Evolutionary conservation across 83 land plant species (phyloP).

Genomic region (Thuja plicata): DNA sequence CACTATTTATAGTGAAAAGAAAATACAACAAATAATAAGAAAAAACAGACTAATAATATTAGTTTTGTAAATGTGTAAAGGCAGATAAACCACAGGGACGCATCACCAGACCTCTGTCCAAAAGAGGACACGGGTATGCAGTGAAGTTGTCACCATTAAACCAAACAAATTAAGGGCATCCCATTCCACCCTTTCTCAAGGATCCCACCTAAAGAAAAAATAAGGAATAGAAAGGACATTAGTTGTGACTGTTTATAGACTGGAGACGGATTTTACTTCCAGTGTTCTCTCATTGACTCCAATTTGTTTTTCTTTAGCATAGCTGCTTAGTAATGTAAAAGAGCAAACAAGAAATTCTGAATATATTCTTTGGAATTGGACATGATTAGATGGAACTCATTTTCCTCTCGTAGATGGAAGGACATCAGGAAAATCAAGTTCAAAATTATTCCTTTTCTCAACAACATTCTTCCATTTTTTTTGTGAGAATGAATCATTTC

Average conservation of each 20-base stretch:
- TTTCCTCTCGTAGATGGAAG: not conserved
- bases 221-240: not conserved
- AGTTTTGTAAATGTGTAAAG: not conserved
- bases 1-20: not conserved
- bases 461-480: not conserved
- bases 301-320: not conserved
- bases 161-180: not conserved
- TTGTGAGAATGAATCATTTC: not conserved
- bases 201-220: not conserved
- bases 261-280: not conserved
- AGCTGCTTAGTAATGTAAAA: not conserved
- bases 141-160: not conserved
- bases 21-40: not conserved
- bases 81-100: not conserved
- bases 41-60: not conserved
- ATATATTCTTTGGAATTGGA: not conserved
- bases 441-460: not conserved
- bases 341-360: not conserved
- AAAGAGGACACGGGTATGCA: not conserved
- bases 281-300: not conserved
- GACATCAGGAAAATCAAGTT: not conserved
- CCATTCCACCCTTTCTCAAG: not conserved
- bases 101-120: not conserved
- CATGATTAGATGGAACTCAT: not conserved
- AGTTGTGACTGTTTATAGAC: not conserved